Evolutionary conservation across 768 basidiomycete species (phyloP).

Genomic region (Amyloporia xantha): DNA sequence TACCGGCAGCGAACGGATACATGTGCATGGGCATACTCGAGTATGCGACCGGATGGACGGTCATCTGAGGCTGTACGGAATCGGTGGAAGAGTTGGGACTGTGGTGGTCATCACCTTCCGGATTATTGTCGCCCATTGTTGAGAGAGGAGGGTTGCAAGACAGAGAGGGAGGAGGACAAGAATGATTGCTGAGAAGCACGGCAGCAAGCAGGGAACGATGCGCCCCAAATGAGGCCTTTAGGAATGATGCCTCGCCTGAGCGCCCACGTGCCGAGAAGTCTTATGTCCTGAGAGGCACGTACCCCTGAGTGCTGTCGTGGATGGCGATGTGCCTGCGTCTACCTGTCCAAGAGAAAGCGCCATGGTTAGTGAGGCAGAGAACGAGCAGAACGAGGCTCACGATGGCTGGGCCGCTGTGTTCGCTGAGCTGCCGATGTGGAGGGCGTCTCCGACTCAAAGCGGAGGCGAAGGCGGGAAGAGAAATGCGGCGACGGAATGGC

Average conservation of each 20-base stretch:
- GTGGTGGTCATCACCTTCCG: slow-evolving; percentile 34
- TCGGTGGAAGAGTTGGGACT: slow-evolving; percentile 18
- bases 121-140: slow-evolving; percentile 32
- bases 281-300: background rate
- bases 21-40: slow-evolving; percentile 58
- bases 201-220: slow-evolving; percentile 3
- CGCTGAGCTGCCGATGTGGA: slow-evolving; percentile 15
- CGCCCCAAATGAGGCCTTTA: slow-evolving; percentile 8
- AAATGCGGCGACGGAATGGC: slow-evolving; percentile 12
- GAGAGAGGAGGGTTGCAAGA: slow-evolving; percentile 1
- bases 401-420: slow-evolving; percentile 3
- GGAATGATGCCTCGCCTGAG: slow-evolving; percentile 3
- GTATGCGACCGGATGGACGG: slow-evolving; percentile 46
- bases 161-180: background rate
- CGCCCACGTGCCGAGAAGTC: slow-evolving; percentile 16
- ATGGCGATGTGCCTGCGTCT: background rate
- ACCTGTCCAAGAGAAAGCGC: slow-evolving; percentile 3
- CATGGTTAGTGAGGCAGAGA: slow-evolving; percentile 2
- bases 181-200: background rate
- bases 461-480: slow-evolving; percentile 17
- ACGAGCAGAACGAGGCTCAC: slow-evolving; percentile 4
- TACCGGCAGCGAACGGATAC: slow-evolving; percentile 55
- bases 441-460: slow-evolving; percentile 19
- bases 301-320: background rate
- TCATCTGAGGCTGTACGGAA: slow-evolving; percentile 40